These are phyloP conservation scores for Adansonia gregorii DNA, from an alignment of 441 rosid species.

Conservation along the genomic window DNA sequence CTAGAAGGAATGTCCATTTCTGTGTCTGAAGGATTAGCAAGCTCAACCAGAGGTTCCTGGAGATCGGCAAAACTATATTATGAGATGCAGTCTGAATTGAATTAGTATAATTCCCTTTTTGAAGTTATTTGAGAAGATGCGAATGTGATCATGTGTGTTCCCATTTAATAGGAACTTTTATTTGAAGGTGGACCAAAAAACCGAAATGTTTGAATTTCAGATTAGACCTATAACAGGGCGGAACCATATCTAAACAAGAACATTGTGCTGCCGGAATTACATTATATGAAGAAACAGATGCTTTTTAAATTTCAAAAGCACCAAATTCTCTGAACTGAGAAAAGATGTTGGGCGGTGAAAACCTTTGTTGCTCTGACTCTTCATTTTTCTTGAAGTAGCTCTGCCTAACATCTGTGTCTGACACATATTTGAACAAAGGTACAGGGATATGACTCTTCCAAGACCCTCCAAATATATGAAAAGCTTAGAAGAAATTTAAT, in stretches of 20 bases:
- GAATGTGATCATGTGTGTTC: background rate
- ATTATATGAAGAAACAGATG: background rate
- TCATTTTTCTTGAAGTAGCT: too few species aligned
- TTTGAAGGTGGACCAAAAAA: background rate
- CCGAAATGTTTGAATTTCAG: background rate
- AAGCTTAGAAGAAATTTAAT: too few species aligned
- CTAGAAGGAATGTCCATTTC: slow-evolving; percentile 62
- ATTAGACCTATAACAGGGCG: slow-evolving; percentile 8
- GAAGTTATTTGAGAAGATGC: background rate
- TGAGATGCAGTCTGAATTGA: slow-evolving; percentile 23
- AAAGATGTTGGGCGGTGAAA: background rate
- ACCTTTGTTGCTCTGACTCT: too few species aligned
- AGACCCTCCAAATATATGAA: too few species aligned
- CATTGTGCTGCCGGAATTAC: background rate
- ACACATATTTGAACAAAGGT: too few species aligned
- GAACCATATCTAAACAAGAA: background rate
- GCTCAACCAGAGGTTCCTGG: slow-evolving; percentile 73
- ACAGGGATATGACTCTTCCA: too few species aligned
- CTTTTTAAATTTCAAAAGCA: background rate
- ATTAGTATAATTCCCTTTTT: background rate
- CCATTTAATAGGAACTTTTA: background rate
- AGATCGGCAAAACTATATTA: slow-evolving; percentile 27
- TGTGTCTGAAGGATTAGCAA: slow-evolving; percentile 67
- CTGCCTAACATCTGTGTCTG: too few species aligned
- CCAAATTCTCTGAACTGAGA: background rate